Evolutionary conservation across 768 basidiomycete genomes (phyloP).

Genomic region (Tricholoma bakamatsutake): DNA sequence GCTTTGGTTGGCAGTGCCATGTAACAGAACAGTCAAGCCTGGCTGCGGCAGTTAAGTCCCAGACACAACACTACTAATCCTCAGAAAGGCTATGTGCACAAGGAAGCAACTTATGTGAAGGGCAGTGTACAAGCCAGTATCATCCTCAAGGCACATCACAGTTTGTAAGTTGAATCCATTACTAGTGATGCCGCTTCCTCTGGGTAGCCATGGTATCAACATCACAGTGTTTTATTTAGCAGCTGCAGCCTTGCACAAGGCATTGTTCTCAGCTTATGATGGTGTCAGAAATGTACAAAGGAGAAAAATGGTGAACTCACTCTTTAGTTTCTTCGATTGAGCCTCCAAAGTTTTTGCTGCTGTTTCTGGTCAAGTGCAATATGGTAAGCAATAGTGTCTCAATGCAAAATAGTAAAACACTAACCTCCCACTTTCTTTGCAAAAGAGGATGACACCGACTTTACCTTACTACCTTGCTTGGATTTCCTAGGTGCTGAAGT

Average conservation of each 20-base stretch:
- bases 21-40: not conserved
- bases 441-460: not conserved
- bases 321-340: not conserved
- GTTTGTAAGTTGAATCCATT: slow-evolving; percentile 1
- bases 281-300: not conserved
- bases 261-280: not conserved
- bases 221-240: not conserved
- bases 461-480: not conserved
- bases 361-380: not conserved
- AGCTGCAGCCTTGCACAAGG: not conserved
- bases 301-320: slow-evolving; percentile 1
- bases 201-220: not conserved
- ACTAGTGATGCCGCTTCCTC: not conserved
- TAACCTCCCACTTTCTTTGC: not conserved
- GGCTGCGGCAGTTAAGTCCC: not conserved
- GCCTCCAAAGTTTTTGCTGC: not conserved
- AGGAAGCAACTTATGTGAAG: not conserved
- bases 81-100: not conserved
- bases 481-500: not conserved
- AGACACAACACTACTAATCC: not conserved
- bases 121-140: not conserved
- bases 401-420: not conserved
- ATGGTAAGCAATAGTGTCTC: not conserved
- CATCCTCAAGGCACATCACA: not conserved
- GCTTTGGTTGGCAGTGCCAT: not conserved